phyloP scores from a whole-genome alignment of 176 grass and related monocot genomes.

The Lolium rigidum region DNA sequence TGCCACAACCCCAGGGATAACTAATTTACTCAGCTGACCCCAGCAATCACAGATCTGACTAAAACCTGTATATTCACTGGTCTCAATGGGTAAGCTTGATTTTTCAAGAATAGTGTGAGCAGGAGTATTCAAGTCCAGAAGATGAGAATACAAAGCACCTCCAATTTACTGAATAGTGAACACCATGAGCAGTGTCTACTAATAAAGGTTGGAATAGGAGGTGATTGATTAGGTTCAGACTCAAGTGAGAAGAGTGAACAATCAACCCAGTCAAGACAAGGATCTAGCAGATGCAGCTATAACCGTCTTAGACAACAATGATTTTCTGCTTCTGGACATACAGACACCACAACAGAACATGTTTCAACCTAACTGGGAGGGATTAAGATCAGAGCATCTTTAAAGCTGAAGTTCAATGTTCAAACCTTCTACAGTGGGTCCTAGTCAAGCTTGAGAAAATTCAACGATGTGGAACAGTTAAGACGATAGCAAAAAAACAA shows the following conservation, averaged over 20 bases:
- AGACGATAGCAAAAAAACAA: constrained; percentile 12
- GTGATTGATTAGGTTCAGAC: constrained; percentile 12
- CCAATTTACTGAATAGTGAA: constrained; percentile 5
- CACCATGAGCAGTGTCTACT: background rate
- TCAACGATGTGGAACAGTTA: background rate
- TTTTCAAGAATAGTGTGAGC: background rate
- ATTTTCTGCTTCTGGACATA: constrained; percentile 15
- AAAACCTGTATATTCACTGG: constrained; percentile 17
- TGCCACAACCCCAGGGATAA: background rate
- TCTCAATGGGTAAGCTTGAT: constrained; percentile 11
- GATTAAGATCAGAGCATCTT: background rate
- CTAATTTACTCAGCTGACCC: constrained; percentile 17
- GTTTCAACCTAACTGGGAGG: background rate
- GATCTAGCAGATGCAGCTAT: constrained; percentile 4
- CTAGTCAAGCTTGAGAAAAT: background rate
- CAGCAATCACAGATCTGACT: constrained; percentile 26
- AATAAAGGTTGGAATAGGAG: background rate
- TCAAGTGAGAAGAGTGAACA: background rate
- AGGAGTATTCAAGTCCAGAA: constrained; percentile 17
- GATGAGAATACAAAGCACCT: constrained; percentile 2
- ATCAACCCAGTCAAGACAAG: background rate
- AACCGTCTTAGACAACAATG: background rate
- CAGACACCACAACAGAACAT: background rate
- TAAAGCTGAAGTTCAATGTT: background rate
- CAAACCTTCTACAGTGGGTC: background rate